phyloP scores from a whole-genome alignment of 345 rosid species.

The Capsella bursapastoris region DNA sequence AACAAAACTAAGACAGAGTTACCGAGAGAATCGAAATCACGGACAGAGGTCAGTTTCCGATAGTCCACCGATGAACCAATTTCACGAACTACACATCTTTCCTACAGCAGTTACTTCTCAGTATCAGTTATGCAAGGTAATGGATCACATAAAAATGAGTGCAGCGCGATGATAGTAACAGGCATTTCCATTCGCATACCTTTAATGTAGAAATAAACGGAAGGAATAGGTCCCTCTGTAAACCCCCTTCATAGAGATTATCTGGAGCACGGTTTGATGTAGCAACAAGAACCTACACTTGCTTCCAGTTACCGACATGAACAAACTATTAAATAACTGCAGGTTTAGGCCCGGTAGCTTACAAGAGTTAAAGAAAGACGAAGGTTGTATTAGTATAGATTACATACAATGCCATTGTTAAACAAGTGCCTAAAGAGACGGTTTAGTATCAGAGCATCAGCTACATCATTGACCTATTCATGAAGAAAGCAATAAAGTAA shows the following conservation, averaged over 20 bases:
- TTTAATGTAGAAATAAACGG: constrained; percentile 84
- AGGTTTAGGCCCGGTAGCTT: constrained; percentile 20
- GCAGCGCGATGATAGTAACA: background rate
- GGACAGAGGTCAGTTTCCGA: constrained; percentile 84
- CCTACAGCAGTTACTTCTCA: constrained; percentile 54
- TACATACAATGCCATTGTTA: constrained; percentile 84
- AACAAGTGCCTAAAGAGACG: constrained; percentile 89
- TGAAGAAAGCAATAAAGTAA: constrained; percentile 25
- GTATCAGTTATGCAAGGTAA: constrained; percentile 18
- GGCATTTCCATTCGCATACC: constrained; percentile 48
- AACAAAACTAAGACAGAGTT: background rate
- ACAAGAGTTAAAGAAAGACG: background rate
- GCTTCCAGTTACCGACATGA: constrained; percentile 34
- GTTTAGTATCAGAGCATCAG: constrained; percentile 93
- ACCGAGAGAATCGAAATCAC: constrained; percentile 16
- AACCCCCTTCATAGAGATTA: constrained; percentile 88
- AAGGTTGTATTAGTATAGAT: constrained; percentile 8
- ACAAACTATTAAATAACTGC: constrained; percentile 28
- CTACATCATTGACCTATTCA: constrained; percentile 89
- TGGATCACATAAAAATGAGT: background rate
- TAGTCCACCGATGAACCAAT: constrained; percentile 92
- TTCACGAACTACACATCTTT: constrained; percentile 86
- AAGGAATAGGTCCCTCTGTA: constrained; percentile 93
- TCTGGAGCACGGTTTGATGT: constrained; percentile 99
- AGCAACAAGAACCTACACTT: constrained; percentile 83